Evolutionary conservation across 345 rosid species (phyloP).

Genomic region (Trapa bicornis): DNA sequence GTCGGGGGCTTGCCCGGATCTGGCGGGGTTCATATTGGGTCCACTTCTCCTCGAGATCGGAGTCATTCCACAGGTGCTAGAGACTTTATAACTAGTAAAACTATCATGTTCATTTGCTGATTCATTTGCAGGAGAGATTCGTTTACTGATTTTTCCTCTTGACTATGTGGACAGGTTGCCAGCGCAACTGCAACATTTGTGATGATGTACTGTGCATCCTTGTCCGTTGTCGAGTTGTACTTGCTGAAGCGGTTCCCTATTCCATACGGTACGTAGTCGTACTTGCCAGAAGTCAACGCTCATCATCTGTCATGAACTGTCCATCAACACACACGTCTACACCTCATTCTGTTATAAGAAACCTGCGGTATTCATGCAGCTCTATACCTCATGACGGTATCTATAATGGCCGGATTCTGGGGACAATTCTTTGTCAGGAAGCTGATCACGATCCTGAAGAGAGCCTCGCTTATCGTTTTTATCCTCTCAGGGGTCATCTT

Average conservation of each 20-base stretch:
- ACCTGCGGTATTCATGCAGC: slow-evolving; percentile 11
- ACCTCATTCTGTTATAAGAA: background rate
- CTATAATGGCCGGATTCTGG: slow-evolving; percentile 39
- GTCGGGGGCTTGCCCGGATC: slow-evolving; percentile 96
- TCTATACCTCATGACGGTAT: slow-evolving; percentile 26
- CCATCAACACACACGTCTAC: too few species aligned
- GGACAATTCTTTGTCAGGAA: slow-evolving; percentile 37
- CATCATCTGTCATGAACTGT: too few species aligned
- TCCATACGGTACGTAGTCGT: slow-evolving; percentile 43
- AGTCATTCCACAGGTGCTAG: slow-evolving; percentile 68
- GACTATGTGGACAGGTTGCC: slow-evolving; percentile 43
- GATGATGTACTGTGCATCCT: slow-evolving; percentile 93
- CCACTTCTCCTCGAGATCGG: slow-evolving; percentile 96
- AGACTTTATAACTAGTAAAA: too few species aligned
- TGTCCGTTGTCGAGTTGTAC: slow-evolving; percentile 91
- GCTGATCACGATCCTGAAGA: slow-evolving; percentile 20
- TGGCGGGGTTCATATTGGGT: slow-evolving; percentile 88
- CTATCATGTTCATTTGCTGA: too few species aligned
- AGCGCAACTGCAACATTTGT: slow-evolving; percentile 97
- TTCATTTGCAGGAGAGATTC: background rate
- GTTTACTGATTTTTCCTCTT: background rate
- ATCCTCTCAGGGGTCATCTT: slow-evolving; percentile 39
- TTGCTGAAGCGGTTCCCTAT: slow-evolving; percentile 89
- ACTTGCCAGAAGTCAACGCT: background rate
- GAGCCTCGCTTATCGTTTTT: slow-evolving; percentile 35